phyloP scores from a whole-genome alignment of 257 asterid genomes.

The Ocimum tenuiflorum region DNA sequence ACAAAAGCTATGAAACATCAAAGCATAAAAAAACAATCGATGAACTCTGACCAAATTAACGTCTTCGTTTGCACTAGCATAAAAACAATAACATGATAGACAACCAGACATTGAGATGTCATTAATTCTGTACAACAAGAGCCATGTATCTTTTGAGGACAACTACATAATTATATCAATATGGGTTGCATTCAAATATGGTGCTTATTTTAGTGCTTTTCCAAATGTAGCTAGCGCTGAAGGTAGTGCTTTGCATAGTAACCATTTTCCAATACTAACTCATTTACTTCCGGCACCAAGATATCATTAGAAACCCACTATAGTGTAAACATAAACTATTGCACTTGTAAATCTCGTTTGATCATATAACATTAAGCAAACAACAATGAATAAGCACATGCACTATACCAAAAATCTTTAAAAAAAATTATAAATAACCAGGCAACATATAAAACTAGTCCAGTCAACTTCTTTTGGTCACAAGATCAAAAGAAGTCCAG shows the following conservation, averaged over 20 bases:
- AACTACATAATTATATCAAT: background rate
- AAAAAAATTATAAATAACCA: background rate
- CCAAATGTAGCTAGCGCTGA: background rate
- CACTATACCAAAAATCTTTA: background rate
- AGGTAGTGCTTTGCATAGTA: background rate
- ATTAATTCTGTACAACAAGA: background rate
- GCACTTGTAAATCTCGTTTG: background rate
- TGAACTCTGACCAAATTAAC: background rate
- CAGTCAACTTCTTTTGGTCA: background rate
- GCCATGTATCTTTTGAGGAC: background rate
- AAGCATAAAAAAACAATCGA: background rate
- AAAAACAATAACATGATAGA: background rate
- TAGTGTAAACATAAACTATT: background rate
- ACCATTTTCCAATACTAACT: background rate
- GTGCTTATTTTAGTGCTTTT: background rate
- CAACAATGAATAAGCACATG: background rate
- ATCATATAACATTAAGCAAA: background rate
- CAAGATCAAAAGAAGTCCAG: background rate
- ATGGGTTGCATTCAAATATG: background rate
- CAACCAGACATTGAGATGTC: background rate
- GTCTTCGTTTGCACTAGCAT: background rate
- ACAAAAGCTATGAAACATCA: conserved; percentile 11
- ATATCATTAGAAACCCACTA: background rate
- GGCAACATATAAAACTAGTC: background rate
- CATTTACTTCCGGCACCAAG: background rate